A percentile compares a stretch with the other conserved stretches of the same genome.
Conservation (phyloP, 352 stramenopile species). For the Globisporangium barbulae region DNA sequence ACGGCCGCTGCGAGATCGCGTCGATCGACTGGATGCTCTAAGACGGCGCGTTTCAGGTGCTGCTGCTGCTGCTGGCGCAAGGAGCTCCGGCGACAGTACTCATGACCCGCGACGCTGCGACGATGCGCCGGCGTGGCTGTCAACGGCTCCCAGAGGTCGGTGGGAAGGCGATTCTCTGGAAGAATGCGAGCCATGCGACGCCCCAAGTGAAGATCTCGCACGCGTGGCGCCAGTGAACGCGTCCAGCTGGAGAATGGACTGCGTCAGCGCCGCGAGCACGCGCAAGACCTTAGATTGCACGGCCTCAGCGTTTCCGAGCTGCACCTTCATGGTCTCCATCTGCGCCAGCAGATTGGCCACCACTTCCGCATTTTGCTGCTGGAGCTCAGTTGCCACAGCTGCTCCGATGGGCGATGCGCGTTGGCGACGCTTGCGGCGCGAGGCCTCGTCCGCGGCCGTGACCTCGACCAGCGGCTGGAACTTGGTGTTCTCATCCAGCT, state of each 20-base stretch:
- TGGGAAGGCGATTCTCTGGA: conserved; percentile 1
- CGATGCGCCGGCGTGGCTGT: background rate
- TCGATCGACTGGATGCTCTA: background rate
- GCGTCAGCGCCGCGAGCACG: background rate
- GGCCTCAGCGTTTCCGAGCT: background rate
- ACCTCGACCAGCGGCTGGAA: background rate
- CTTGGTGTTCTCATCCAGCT: background rate
- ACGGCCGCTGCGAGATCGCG: conserved; percentile 2
- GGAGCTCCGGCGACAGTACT: background rate
- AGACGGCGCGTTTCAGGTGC: background rate
- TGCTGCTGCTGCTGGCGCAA: background rate
- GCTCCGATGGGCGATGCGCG: background rate
- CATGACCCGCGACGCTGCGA: background rate
- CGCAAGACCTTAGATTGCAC: background rate
- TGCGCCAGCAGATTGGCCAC: background rate
- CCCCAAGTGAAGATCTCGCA: background rate
- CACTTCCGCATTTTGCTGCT: background rate
- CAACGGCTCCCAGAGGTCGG: background rate
- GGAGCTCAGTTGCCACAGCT: background rate
- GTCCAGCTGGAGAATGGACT: conserved; percentile 5
- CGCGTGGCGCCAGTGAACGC: background rate
- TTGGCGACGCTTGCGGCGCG: background rate
- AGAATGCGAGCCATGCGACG: background rate
- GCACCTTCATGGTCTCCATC: background rate
- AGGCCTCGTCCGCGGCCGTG: background rate